Evolutionary conservation across 2,329 filamentous ascomycete species (phyloP).

Genomic region (Fusarium sp.): DNA sequence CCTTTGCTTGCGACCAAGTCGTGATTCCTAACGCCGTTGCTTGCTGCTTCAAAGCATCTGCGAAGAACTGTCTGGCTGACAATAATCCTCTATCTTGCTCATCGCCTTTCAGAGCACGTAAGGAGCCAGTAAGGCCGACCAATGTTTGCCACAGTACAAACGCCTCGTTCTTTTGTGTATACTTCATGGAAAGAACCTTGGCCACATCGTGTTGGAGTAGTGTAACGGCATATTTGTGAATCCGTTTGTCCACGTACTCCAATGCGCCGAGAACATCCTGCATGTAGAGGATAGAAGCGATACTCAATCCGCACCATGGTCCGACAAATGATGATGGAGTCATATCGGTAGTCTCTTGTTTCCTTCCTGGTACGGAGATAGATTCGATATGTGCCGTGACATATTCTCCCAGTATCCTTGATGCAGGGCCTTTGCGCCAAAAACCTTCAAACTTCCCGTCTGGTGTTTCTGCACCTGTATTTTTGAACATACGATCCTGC

Average conservation of each 20-base stretch:
- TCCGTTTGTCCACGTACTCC: neutral
- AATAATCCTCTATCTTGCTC: neutral
- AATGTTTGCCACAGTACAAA: neutral
- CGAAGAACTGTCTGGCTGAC: neutral
- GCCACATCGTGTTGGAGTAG: neutral
- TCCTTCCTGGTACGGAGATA: neutral
- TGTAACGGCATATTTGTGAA: neutral
- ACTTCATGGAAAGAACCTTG: accelerated
- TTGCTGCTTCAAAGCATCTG: neutral
- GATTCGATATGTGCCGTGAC: neutral
- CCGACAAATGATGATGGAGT: neutral
- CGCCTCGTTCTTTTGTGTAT: neutral
- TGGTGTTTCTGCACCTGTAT: accelerated
- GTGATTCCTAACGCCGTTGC: neutral
- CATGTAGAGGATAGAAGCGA: neutral
- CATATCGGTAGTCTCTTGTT: accelerated
- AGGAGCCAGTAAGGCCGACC: neutral
- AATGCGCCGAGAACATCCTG: neutral
- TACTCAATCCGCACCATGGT: neutral
- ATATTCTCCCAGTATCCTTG: neutral
- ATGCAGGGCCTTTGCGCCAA: neutral
- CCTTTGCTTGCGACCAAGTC: neutral
- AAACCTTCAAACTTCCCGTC: neutral
- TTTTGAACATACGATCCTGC: neutral
- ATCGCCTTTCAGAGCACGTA: accelerated